Evolutionary conservation across 2,329 filamentous ascomycete genomes (phyloP), one percentile per base, ranked within the genome.

Genomic region (Nothophoma quercina): DNA sequence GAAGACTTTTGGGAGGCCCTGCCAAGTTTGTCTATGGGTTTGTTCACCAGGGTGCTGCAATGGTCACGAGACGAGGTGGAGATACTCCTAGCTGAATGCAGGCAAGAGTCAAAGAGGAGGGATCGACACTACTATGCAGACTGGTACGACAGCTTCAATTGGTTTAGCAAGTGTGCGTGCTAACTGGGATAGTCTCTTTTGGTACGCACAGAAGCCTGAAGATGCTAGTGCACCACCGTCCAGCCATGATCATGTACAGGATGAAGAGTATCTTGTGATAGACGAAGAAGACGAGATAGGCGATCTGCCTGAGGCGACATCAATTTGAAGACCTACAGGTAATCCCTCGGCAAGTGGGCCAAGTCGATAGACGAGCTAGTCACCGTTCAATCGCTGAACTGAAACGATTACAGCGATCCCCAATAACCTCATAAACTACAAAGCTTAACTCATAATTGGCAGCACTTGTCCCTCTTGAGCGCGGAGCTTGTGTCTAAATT

Each of bases 271-370:
- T n/a, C n/a, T n/a, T n/a, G n/a, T n/a, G n/a, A n/a, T n/a, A n/a
- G n/a, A n/a, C n/a, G n/a, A n/a, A n/a, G n/a, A n/a, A n/a, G n/a
- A n/a, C n/a, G n/a, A n/a, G n/a, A n/a, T n/a, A n/a, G n/a, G n/a
- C n/a, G n/a, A n/a, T n/a, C n/a, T n/a, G n/a, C n/a, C n/a, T n/a
- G 1, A 6, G 18, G n/a, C 19, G 59, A 68, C 13, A 51, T 72
- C 26, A 62, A 66, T 7, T 32, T 63, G n/a, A 67, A 69, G 42
- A 56, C 49, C 2, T 62, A 64, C 56, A 71, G 71, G 39, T 73
- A 69, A 69, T 68, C 69, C 0, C 45, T 69, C 3, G 69, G 69
- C 0, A 60, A 56, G 18, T 72, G 68, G 69, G 65, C 67, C 8
- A 25, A 10, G n/a, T 22, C 19, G 13, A 6, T 7, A 1, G 19